These are phyloP conservation scores for Solanum aculeatissimum DNA, from an alignment of 305 asterid genomes.

Conservation along the genomic window DNA sequence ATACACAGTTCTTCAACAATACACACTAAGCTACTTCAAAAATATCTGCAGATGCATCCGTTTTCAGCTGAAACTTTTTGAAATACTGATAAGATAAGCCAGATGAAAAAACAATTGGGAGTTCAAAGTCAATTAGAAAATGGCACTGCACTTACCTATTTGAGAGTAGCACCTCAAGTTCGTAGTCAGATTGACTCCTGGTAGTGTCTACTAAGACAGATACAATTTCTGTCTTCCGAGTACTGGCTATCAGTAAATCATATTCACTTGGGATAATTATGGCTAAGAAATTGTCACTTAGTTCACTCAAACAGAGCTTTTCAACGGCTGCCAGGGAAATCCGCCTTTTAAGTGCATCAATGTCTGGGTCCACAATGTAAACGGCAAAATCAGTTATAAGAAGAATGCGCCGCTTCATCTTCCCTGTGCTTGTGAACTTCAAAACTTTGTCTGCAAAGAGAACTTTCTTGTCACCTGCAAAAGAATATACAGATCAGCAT, in stretches of 20 bases:
- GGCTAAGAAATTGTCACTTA: slow-evolving; percentile 71
- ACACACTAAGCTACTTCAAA: neutral
- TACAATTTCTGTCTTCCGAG: slow-evolving; percentile 77
- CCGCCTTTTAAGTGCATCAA: slow-evolving; percentile 75
- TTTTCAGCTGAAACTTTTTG: neutral
- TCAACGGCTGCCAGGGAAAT: slow-evolving; percentile 94
- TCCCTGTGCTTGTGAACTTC: slow-evolving; percentile 84
- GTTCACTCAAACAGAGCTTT: slow-evolving; percentile 74
- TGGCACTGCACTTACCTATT: slow-evolving; percentile 41
- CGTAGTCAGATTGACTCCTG: slow-evolving; percentile 75
- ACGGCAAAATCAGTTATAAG: slow-evolving; percentile 77
- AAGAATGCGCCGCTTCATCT: slow-evolving; percentile 70
- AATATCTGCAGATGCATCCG: neutral
- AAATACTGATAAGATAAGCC: neutral
- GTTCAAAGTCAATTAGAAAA: neutral
- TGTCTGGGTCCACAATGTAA: slow-evolving; percentile 67
- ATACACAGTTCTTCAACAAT: neutral
- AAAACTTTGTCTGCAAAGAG: slow-evolving; percentile 83
- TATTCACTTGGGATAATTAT: slow-evolving; percentile 81
- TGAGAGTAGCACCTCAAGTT: slow-evolving; percentile 61
- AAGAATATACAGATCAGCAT: neutral
- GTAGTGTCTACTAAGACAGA: slow-evolving; percentile 57
- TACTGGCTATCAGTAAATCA: slow-evolving; percentile 81
- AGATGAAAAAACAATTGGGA: neutral
- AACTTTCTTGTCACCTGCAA: slow-evolving; percentile 69